These are phyloP conservation scores for Metschnikowia kofuensis DNA, from an alignment of 805 yeast genomes.

Conservation along the genomic window DNA sequence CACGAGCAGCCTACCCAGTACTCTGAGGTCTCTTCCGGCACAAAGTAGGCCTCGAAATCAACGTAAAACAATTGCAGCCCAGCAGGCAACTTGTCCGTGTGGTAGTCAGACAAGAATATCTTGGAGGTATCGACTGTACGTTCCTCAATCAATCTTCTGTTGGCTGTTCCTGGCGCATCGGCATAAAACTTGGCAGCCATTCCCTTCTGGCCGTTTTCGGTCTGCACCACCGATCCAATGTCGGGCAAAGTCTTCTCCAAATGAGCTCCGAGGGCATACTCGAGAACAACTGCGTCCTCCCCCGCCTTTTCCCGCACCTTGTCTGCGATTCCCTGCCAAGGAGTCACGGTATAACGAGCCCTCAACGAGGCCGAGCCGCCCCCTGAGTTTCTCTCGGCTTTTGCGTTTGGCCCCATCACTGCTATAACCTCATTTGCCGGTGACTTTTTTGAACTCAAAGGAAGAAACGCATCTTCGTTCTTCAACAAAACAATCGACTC, in stretches of 20 bases:
- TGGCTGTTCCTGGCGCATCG: too few relatives aligned
- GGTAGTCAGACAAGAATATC: too few relatives aligned
- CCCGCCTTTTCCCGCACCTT: too few relatives aligned
- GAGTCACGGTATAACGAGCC: slow-evolving; percentile 50
- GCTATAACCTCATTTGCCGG: slow-evolving; percentile 25
- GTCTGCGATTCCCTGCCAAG: slow-evolving; percentile 43
- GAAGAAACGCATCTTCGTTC: slow-evolving; percentile 47
- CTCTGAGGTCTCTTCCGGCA: slow-evolving; percentile 46
- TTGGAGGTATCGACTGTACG: too few relatives aligned
- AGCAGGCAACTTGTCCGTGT: too few relatives aligned
- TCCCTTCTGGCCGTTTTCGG: too few relatives aligned
- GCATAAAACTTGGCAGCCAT: too few relatives aligned
- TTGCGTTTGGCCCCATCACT: slow-evolving; percentile 62
- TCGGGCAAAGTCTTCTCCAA: too few relatives aligned
- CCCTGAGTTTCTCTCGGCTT: slow-evolving; percentile 48
- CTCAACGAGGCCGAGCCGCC: slow-evolving; percentile 63
- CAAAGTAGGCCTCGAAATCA: slow-evolving; percentile 42
- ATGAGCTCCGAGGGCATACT: too few relatives aligned
- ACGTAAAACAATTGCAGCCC: slow-evolving; percentile 26
- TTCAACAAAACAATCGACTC: slow-evolving; percentile 57
- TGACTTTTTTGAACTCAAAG: slow-evolving; percentile 32
- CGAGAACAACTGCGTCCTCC: too few relatives aligned
- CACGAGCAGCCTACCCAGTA: slow-evolving; percentile 53
- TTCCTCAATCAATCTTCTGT: too few relatives aligned
- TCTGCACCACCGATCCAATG: too few relatives aligned